These are phyloP conservation scores for Ostreobium quekettii DNA, from an alignment of 139 green algal species.

Conservation along the genomic window DNA sequence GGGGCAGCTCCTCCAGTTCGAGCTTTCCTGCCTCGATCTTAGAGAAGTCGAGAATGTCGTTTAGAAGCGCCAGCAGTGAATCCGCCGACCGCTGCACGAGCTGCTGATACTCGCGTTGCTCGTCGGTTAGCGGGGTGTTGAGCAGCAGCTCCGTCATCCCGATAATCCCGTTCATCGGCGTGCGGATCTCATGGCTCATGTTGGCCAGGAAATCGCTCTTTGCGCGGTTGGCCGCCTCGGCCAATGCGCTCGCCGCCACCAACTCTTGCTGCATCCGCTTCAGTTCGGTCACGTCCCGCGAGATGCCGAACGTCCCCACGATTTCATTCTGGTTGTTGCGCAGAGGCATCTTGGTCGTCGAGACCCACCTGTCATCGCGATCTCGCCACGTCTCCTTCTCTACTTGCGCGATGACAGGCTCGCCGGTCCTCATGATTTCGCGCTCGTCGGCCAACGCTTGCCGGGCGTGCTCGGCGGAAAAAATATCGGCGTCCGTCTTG, in stretches of 20 bases:
- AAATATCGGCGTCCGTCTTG: too few relatives aligned
- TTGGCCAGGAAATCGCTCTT: constrained; percentile 48
- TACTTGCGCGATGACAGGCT: too few relatives aligned
- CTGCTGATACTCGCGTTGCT: background rate
- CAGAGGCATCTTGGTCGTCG: too few relatives aligned
- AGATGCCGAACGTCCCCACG: background rate
- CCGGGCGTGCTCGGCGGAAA: too few relatives aligned
- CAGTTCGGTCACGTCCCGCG: background rate
- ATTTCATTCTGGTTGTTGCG: too few relatives aligned
- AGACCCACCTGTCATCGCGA: too few relatives aligned
- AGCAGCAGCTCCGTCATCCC: constrained; percentile 21
- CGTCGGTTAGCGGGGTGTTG: background rate
- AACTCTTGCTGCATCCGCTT: background rate
- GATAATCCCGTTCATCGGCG: constrained; percentile 57
- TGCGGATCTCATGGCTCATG: constrained; percentile 51
- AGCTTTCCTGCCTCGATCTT: too few relatives aligned
- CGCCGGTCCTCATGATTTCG: too few relatives aligned
- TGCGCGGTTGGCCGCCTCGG: too few relatives aligned
- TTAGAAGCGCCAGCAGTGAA: background rate
- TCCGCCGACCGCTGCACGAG: background rate
- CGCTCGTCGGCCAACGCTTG: too few relatives aligned
- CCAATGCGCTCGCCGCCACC: background rate
- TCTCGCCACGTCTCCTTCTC: too few relatives aligned
- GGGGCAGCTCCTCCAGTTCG: too few relatives aligned
- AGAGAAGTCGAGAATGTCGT: constrained; percentile 11